Evolutionary conservation across 192 early-diverging fungal species (phyloP), one percentile per base, ranked within the genome.

Genomic region (Mortierella claussenii): DNA sequence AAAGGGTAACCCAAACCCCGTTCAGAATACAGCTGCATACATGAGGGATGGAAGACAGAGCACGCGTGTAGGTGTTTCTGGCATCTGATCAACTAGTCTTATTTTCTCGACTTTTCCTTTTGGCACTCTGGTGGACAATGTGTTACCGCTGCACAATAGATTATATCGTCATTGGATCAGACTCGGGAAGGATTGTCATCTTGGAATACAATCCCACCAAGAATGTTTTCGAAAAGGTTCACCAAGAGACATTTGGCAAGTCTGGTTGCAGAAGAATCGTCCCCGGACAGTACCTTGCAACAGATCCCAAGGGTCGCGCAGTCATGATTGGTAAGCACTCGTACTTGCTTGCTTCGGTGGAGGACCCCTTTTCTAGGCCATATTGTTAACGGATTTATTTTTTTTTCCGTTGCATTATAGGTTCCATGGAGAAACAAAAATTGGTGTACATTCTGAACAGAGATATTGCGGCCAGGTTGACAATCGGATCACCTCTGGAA

Each of bases 361-460:
- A 55, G 11, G 23, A 13, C 13, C 15, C 5, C 7, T 31, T 9
- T 18, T 36, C n/a, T n/a, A n/a, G n/a, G n/a, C n/a, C n/a, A 42
- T 42, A 8, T 42, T 42, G 40, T 42, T 42, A n/a, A n/a, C n/a
- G n/a, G n/a, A n/a, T n/a, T n/a, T n/a, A n/a, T n/a, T n/a, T n/a
- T n/a, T n/a, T n/a, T n/a, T n/a, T n/a, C n/a, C n/a, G n/a, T n/a
- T n/a, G n/a, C n/a, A 24, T 31, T 27, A 48, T 57, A 91, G 96
- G 88, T 32, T 95, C 93, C 1, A 78, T 95, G 49, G 98, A 99
- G 78, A 94, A 96, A 65, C 89, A 95, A 24, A 99, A 97, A 73
- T 86, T 99, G 0, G 96, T 97, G 2, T 99, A 99, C 50, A 96
- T 99, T 53, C 76, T 99, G 42, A 98, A 97, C 78, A 89, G 97